Evolutionary conservation across 352 stramenopile genomes (phyloP).

Genomic region (Globisporangium canariense): DNA sequence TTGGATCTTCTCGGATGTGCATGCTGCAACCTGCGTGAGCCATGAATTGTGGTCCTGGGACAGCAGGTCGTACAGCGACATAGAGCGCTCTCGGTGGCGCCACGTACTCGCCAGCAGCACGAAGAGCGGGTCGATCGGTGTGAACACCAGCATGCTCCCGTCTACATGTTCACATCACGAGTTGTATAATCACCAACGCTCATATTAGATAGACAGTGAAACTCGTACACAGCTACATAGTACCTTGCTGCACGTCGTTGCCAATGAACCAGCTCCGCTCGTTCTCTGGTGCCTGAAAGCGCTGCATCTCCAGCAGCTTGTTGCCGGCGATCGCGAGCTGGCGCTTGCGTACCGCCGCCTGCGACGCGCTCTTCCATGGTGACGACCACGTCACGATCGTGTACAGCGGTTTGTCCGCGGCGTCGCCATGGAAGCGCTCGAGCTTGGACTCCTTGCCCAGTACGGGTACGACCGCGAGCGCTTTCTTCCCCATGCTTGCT

Average conservation of each 20-base stretch:
- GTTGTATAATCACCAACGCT: not conserved
- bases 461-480: slow-evolving; percentile 47
- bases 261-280: slow-evolving; percentile 74
- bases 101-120: slow-evolving; percentile 59
- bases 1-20: slow-evolving; percentile 31
- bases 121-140: slow-evolving; percentile 66
- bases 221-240: not conserved
- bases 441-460: slow-evolving; percentile 35
- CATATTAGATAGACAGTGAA: not conserved
- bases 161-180: slow-evolving; percentile 23
- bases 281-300: slow-evolving; percentile 38
- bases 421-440: slow-evolving; percentile 66
- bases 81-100: slow-evolving; percentile 42
- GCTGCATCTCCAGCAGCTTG: slow-evolving; percentile 63
- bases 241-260: slow-evolving; percentile 65
- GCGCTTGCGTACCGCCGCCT: slow-evolving; percentile 27
- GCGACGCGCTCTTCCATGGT: not conserved
- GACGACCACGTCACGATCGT: slow-evolving; percentile 49
- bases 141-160: slow-evolving; percentile 58
- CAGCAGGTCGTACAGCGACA: slow-evolving; percentile 59
- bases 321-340: slow-evolving; percentile 51
- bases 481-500: slow-evolving; percentile 26
- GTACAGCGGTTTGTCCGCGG: slow-evolving; percentile 45
- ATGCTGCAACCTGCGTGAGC: slow-evolving; percentile 40
- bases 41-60: slow-evolving; percentile 46